These are phyloP conservation scores for Diplogelasinospora grovesii DNA, from an alignment of 495 filamentous ascomycete species.

Conservation along the genomic window DNA sequence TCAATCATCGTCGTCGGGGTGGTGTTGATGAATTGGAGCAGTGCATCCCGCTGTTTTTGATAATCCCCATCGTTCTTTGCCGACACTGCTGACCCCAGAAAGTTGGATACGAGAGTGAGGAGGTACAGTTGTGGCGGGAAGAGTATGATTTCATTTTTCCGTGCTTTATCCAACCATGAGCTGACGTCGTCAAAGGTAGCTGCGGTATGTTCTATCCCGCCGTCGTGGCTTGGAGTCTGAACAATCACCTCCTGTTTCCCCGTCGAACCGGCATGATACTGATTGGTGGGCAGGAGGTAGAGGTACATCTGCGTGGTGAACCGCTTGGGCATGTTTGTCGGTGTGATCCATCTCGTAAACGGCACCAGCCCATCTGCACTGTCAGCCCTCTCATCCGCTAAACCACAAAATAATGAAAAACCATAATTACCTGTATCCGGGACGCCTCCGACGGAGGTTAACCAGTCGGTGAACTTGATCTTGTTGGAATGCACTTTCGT, in stretches of 20 bases:
- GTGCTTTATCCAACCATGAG: conserved; percentile 61
- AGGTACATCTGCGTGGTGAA: conserved; percentile 96
- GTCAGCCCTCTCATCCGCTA: not conserved
- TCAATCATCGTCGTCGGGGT: conserved; percentile 22
- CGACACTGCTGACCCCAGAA: conserved; percentile 34
- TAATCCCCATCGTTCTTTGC: conserved; percentile 39
- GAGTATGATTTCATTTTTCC: conserved; percentile 63
- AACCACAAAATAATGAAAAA: not conserved
- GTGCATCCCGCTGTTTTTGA: conserved; percentile 45
- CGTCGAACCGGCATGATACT: not conserved
- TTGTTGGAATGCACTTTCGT: conserved; percentile 55
- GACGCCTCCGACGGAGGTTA: conserved; percentile 52
- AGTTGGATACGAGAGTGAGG: conserved; percentile 56
- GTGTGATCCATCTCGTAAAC: conserved; percentile 91
- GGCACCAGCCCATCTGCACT: conserved; percentile 58
- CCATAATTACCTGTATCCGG: conserved; percentile 61
- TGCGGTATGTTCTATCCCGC: conserved; percentile 76
- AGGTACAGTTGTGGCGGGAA: conserved; percentile 90
- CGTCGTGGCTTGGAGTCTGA: conserved; percentile 68
- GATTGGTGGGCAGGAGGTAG: conserved; percentile 65
- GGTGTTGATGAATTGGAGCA: conserved; percentile 51
- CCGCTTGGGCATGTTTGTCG: conserved; percentile 58
- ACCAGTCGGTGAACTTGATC: conserved; percentile 59
- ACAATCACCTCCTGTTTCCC: conserved; percentile 28
- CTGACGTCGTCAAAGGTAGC: conserved; percentile 65